Percentiles rank a stretch among this genome's conserved stretches.
Evolutionary conservation across 331 rosid genomes (phyloP).

Genomic region (Spiraea crenata): DNA sequence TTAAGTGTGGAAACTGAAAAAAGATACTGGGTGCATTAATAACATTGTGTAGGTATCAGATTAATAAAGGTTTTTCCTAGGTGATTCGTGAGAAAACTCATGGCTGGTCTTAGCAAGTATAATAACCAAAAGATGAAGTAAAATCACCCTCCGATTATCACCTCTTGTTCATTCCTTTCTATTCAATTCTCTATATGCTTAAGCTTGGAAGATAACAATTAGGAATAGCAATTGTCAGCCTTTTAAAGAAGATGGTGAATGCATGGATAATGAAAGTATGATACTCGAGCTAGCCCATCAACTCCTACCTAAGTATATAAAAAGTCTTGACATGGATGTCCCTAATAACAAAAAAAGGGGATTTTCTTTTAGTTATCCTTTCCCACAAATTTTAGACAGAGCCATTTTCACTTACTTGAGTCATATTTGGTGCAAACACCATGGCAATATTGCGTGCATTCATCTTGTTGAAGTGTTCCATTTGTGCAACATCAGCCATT

Average conservation of each 20-base stretch:
- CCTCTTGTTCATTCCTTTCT: not conserved
- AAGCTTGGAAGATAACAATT: not conserved
- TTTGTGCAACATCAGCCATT: conserved; percentile 93
- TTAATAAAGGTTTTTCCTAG: not conserved
- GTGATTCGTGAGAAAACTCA: not conserved
- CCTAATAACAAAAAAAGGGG: not conserved
- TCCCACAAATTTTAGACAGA: not conserved
- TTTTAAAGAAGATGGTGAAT: not conserved
- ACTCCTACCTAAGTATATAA: not conserved
- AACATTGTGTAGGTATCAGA: not conserved
- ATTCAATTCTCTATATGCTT: not conserved
- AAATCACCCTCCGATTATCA: not conserved
- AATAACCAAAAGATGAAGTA: not conserved
- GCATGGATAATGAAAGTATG: not conserved
- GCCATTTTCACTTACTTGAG: conserved; percentile 59
- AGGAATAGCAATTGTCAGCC: not conserved
- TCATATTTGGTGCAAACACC: conserved; percentile 99
- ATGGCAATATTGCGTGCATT: conserved; percentile 93
- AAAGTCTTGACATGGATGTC: not conserved
- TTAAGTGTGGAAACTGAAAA: not conserved
- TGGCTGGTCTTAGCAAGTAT: not conserved
- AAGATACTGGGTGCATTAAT: conserved; percentile 1
- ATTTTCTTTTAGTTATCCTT: not conserved
- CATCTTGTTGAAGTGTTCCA: conserved; percentile 92
- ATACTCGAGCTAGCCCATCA: not conserved